Percentiles rank a stretch among this genome's conserved stretches.
Conservation (phyloP, 2,329 filamentous ascomycete species). For the Claviceps sp. region DNA sequence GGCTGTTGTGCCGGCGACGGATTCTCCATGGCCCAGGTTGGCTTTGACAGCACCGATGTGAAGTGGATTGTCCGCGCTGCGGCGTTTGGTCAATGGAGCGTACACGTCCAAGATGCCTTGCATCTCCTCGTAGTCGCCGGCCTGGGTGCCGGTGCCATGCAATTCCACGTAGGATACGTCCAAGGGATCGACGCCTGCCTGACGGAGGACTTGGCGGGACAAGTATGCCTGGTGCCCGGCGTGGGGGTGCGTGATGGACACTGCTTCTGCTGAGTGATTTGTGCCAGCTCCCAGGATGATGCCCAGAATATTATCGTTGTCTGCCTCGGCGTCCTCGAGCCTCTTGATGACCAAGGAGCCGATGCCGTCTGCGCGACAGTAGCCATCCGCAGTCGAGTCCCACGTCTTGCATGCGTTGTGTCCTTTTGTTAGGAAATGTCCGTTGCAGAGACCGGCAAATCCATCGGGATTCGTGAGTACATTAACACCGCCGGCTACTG, state of each 20-base stretch:
- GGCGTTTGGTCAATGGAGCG: conserved; percentile 31
- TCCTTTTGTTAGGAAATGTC: conserved; percentile 4
- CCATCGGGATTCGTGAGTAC: conserved; percentile 8
- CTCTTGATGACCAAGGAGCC: conserved; percentile 67
- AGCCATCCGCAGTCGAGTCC: conserved; percentile 68
- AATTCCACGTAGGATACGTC: conserved; percentile 79
- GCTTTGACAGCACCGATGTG: conserved; percentile 51
- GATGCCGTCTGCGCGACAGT: conserved; percentile 67
- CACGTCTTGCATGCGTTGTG: conserved; percentile 49
- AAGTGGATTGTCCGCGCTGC: conserved; percentile 34
- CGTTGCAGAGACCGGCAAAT: conserved; percentile 3
- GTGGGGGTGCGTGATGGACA: conserved; percentile 76
- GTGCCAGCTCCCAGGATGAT: conserved; percentile 63
- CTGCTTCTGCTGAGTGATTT: conserved; percentile 70
- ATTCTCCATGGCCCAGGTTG: conserved; percentile 50
- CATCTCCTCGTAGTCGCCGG: conserved; percentile 78
- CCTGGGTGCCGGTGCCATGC: conserved; percentile 85
- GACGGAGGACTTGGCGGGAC: conserved; percentile 51
- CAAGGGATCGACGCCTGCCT: conserved; percentile 61
- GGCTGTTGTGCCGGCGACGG: conserved; percentile 47
- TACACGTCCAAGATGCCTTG: conserved; percentile 52
- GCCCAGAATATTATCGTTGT: conserved; percentile 66
- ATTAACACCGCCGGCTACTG: conserved; percentile 3
- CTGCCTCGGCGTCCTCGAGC: conserved; percentile 61
- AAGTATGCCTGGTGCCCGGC: conserved; percentile 60